Evolutionary conservation across 2,329 filamentous ascomycete genomes (phyloP).

Genomic region (Herpotrichia juniperi): DNA sequence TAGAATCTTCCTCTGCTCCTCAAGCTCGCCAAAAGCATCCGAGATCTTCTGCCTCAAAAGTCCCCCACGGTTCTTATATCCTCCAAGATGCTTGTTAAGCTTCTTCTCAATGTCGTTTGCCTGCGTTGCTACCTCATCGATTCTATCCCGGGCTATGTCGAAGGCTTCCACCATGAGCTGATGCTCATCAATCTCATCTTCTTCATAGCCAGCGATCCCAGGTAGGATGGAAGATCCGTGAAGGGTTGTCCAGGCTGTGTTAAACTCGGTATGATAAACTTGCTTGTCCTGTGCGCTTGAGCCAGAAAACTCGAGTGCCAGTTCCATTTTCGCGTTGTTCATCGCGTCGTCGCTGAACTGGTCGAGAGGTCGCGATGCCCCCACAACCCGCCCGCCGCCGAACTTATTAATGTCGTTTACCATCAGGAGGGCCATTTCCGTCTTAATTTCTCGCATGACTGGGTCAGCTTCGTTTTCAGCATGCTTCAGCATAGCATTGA

Average conservation of each 20-base stretch:
- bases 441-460: slow-evolving; percentile 72
- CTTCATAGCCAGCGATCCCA: slow-evolving; percentile 79
- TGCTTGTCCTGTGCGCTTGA: slow-evolving; percentile 57
- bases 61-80: slow-evolving; percentile 87
- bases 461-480: slow-evolving; percentile 68
- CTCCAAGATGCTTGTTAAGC: slow-evolving; percentile 82
- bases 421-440: slow-evolving; percentile 79
- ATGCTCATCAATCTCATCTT: slow-evolving; percentile 73
- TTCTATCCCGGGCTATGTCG: slow-evolving; percentile 74
- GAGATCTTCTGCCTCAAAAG: slow-evolving; percentile 78
- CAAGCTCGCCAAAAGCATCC: slow-evolving; percentile 75
- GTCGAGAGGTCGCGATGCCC: slow-evolving; percentile 65
- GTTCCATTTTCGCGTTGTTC: slow-evolving; percentile 75
- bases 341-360: slow-evolving; percentile 74
- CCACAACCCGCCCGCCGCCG: slow-evolving; percentile 69
- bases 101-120: slow-evolving; percentile 94
- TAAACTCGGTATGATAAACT: slow-evolving; percentile 49
- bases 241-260: slow-evolving; percentile 57
- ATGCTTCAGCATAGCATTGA: slow-evolving; percentile 69
- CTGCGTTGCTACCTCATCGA: slow-evolving; percentile 75
- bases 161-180: slow-evolving; percentile 74
- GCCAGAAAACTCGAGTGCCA: slow-evolving; percentile 71
- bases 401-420: slow-evolving; percentile 82
- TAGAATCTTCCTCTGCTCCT: slow-evolving; percentile 74
- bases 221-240: slow-evolving; percentile 64